Percentiles rank a stretch among this genome's conserved stretches.
phyloP scores from a whole-genome alignment of 192 early-diverging fungal species.

The Rhizoclosmatium sp. region DNA sequence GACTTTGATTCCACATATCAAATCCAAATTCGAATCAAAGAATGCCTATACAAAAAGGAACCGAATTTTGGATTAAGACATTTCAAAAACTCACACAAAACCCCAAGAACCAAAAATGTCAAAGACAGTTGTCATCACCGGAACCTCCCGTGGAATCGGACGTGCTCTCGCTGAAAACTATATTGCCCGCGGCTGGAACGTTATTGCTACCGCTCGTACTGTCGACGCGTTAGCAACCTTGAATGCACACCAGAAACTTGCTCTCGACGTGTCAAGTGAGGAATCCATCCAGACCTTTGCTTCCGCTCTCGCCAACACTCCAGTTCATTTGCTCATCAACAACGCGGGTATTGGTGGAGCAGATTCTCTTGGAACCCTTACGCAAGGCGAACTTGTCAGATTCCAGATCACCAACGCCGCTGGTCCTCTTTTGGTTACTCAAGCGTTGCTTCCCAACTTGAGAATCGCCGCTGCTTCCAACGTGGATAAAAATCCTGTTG shows the following conservation, averaged over 20 bases:
- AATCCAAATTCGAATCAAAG: too few species aligned
- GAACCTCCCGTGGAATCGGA: slow-evolving; percentile 4
- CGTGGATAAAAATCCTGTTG: not conserved
- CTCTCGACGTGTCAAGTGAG: slow-evolving; percentile 20
- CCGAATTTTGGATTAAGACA: too few species aligned
- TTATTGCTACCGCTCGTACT: slow-evolving; percentile 24
- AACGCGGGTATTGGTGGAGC: slow-evolving; percentile 20
- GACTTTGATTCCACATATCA: too few species aligned
- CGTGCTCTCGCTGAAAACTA: slow-evolving; percentile 8
- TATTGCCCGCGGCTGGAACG: slow-evolving; percentile 9
- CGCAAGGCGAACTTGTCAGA: not conserved
- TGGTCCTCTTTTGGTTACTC: slow-evolving; percentile 42
- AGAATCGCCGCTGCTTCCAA: not conserved
- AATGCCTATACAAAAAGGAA: too few species aligned
- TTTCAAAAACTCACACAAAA: too few species aligned
- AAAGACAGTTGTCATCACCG: slow-evolving; percentile 29
- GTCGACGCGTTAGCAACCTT: not conserved
- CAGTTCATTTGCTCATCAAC: slow-evolving; percentile 30
- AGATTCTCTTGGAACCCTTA: not conserved
- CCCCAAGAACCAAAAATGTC: too few species aligned
- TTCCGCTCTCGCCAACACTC: not conserved
- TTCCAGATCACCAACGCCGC: slow-evolving; percentile 25
- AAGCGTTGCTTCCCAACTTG: slow-evolving; percentile 34
- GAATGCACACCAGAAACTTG: not conserved
- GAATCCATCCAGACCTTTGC: slow-evolving; percentile 12